phyloP scores from a whole-genome alignment of 139 green algal genomes.

The Haematococcus lacustris region DNA sequence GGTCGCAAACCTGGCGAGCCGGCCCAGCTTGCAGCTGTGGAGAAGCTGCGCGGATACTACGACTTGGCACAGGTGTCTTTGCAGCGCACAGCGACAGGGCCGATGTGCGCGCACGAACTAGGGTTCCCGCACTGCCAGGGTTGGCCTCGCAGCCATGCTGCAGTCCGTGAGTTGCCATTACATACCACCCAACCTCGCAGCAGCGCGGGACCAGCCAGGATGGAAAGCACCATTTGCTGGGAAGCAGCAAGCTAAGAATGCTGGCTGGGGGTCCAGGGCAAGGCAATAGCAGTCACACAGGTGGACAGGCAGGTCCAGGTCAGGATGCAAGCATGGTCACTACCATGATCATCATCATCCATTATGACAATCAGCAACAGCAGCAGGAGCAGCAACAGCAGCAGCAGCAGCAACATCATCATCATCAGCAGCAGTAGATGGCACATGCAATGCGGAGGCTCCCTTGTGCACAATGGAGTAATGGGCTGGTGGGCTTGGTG shows the following conservation, averaged over 20 bases:
- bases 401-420: background rate
- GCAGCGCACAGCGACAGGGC: background rate
- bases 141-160: background rate
- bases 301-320: too few species aligned
- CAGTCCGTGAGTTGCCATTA: background rate
- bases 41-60: conserved; percentile 1
- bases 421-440: background rate
- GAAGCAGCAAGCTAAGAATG: too few species aligned
- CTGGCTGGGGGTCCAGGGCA: too few species aligned
- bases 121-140: background rate
- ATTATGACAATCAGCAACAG: background rate
- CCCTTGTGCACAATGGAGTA: background rate
- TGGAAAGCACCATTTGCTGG: too few species aligned
- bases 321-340: background rate
- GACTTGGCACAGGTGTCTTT: background rate
- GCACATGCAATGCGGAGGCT: background rate
- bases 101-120: background rate
- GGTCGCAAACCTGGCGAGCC: too few species aligned
- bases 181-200: background rate
- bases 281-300: too few species aligned
- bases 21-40: background rate
- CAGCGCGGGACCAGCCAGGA: background rate
- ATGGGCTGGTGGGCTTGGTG: background rate
- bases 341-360: background rate
- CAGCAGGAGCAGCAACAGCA: background rate